Percentiles rank a stretch among this genome's conserved stretches.
phyloP scores from a whole-genome alignment of 2,329 filamentous ascomycete species.

The Colletotrichum agaves region DNA sequence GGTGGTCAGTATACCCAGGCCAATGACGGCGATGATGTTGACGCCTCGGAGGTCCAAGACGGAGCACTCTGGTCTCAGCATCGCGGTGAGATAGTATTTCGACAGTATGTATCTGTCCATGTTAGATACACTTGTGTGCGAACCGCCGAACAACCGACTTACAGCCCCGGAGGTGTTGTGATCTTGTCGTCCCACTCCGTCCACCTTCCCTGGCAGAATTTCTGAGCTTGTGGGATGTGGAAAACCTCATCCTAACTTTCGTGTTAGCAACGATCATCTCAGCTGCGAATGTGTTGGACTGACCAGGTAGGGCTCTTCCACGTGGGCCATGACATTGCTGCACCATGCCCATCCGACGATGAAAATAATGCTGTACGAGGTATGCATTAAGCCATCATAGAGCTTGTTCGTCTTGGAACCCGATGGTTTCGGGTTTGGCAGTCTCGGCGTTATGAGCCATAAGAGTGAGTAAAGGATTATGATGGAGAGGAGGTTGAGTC shows the following conservation, averaged over 20 bases:
- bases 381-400: conserved; percentile 32
- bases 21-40: conserved; percentile 57
- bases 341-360: conserved; percentile 51
- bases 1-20: conserved; percentile 58
- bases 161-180: conserved; percentile 92
- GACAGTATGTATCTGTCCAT: conserved; percentile 58
- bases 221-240: conserved; percentile 90
- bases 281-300: conserved; percentile 18
- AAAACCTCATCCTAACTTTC: conserved; percentile 79
- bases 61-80: conserved; percentile 46
- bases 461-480: conserved; percentile 21
- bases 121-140: not conserved
- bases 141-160: conserved; percentile 42
- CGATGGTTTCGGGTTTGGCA: conserved; percentile 16
- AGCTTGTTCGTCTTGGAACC: conserved; percentile 29
- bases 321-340: conserved; percentile 49
- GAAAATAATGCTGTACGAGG: conserved; percentile 40
- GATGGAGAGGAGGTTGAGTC: conserved; percentile 31
- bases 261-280: not conserved
- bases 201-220: conserved; percentile 82
- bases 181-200: conserved; percentile 94
- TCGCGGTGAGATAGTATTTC: conserved; percentile 44
- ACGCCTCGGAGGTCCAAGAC: conserved; percentile 58
- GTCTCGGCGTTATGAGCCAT: conserved; percentile 27
- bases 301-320: conserved; percentile 67